Evolutionary conservation across 192 early-diverging fungal species (phyloP), one percentile per base, ranked within the genome.

Genomic region (Coemansia reversa): DNA sequence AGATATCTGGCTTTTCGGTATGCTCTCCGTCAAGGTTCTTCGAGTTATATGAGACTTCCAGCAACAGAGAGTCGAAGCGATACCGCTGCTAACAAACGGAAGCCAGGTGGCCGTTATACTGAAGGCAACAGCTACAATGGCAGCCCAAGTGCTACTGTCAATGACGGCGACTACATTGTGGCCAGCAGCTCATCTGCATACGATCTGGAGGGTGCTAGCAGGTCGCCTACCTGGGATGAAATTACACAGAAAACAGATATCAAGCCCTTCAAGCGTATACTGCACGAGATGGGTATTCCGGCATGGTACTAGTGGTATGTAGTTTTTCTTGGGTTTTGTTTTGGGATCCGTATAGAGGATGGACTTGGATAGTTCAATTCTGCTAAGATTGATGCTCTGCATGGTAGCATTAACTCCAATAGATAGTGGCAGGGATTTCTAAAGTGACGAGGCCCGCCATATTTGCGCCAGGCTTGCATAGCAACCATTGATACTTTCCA

Each of bases 261-360:
- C 29, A 81, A 81, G 50, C 78, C 66, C 16, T 81, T 67, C 58
- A 81, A 81, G 66, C 78, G 73, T 16, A 75, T 81, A 14, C 25
- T 81, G 61, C 69, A 72, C 18, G 78, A 81, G 7, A 81, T 81
- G 78, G 72, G 72, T 27, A 81, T 81, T 58, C 78, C 78, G 3
- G 58, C 69, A 0, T 81, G 78, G 78, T 81, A 81, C 60, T 81
- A 72, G 52, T n/a, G 0, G 30, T 24, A 51, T 51, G 18, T 25
- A 39, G 51, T 51, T 62, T 27, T 52, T 47, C 28, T 29, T 62
- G 25, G 60, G 18, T 7, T 62, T 24, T 7, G 30, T 32, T 7
- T 5, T 32, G 7, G 3, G 7, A 32, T 32, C 30, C n/a, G n/a
- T 32, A 32, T 3, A 32, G 30, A 32, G 3, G 30, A 32, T 32